Evolutionary conservation across 805 yeast species (phyloP).

Genomic region (Candida palmyrensis): DNA sequence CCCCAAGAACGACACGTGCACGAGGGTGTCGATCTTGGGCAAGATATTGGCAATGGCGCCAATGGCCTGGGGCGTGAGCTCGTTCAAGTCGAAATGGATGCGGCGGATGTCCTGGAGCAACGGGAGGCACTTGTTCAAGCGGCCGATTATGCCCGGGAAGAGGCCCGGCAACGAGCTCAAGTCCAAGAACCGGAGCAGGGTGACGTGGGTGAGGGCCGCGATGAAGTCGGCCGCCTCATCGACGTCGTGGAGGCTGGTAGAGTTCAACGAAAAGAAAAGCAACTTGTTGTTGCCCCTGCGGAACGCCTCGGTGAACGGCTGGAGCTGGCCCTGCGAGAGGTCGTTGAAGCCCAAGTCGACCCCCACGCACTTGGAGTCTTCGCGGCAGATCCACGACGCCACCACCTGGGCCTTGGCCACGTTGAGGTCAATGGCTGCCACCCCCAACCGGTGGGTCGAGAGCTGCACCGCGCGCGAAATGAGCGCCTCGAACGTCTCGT

Average conservation of each 20-base stretch:
- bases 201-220: slow-evolving; percentile 30
- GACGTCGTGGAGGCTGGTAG: slow-evolving; percentile 42
- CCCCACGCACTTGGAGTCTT: slow-evolving; percentile 45
- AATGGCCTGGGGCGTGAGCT: slow-evolving; percentile 41
- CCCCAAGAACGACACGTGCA: slow-evolving; percentile 53
- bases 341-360: slow-evolving; percentile 54
- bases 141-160: slow-evolving; percentile 47
- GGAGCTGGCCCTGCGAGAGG: slow-evolving; percentile 40
- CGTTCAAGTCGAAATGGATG: slow-evolving; percentile 52
- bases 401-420: slow-evolving; percentile 34
- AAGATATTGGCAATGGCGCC: slow-evolving; percentile 45
- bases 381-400: slow-evolving; percentile 44
- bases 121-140: slow-evolving; percentile 41
- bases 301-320: slow-evolving; percentile 43
- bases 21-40: slow-evolving; percentile 42
- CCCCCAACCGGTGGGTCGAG: slow-evolving; percentile 46
- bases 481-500: slow-evolving; percentile 35
- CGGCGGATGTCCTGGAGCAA: slow-evolving; percentile 40
- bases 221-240: slow-evolving; percentile 34
- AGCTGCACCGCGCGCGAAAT: slow-evolving; percentile 36
- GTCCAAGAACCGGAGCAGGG: slow-evolving; percentile 45
- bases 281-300: slow-evolving; percentile 29
- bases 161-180: slow-evolving; percentile 48
- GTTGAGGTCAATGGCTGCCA: slow-evolving; percentile 49
- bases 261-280: slow-evolving; percentile 48